phyloP scores from a whole-genome alignment of 2,329 filamentous ascomycete species.

The Fusarium stilboides region DNA sequence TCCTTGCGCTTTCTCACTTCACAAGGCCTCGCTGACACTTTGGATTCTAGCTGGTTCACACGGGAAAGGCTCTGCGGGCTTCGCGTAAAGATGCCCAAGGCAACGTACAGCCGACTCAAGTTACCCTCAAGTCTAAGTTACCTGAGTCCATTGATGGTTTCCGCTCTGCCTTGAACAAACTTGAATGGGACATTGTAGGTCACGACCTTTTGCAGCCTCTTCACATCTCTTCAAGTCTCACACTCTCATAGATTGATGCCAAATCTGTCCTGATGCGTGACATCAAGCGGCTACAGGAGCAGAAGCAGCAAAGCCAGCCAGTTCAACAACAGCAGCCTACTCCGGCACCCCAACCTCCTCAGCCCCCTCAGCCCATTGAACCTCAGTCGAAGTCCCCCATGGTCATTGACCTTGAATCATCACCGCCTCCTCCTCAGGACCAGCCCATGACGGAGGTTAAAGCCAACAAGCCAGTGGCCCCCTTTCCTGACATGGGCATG shows the following conservation, averaged over 20 bases:
- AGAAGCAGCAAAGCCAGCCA: slow-evolving; percentile 45
- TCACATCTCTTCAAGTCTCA: slow-evolving; percentile 11
- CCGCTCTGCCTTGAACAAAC: slow-evolving; percentile 68
- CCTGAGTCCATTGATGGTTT: slow-evolving; percentile 64
- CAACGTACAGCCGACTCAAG: slow-evolving; percentile 53
- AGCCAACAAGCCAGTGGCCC: slow-evolving; percentile 63
- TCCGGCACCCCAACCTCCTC: slow-evolving; percentile 42
- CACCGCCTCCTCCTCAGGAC: slow-evolving; percentile 51
- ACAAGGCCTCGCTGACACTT: slow-evolving; percentile 18
- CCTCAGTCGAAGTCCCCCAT: slow-evolving; percentile 56
- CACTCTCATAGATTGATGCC: slow-evolving; percentile 57
- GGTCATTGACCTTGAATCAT: slow-evolving; percentile 57
- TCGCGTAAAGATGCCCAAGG: slow-evolving; percentile 63
- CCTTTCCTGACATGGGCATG: slow-evolving; percentile 71
- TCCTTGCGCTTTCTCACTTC: neutral
- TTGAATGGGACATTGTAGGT: slow-evolving; percentile 72
- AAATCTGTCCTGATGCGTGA: slow-evolving; percentile 71
- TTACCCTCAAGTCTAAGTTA: slow-evolving; percentile 59
- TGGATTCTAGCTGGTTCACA: slow-evolving; percentile 67
- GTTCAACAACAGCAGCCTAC: slow-evolving; percentile 33
- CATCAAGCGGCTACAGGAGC: slow-evolving; percentile 59
- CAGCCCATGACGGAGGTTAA: slow-evolving; percentile 56
- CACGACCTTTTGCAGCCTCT: too few relatives aligned
- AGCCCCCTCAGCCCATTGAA: slow-evolving; percentile 54
- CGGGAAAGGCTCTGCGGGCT: slow-evolving; percentile 69